Percentiles rank a stretch among this genome's conserved stretches.
Conservation (phyloP, 495 filamentous ascomycete species). For the Penicillium pulvis region DNA sequence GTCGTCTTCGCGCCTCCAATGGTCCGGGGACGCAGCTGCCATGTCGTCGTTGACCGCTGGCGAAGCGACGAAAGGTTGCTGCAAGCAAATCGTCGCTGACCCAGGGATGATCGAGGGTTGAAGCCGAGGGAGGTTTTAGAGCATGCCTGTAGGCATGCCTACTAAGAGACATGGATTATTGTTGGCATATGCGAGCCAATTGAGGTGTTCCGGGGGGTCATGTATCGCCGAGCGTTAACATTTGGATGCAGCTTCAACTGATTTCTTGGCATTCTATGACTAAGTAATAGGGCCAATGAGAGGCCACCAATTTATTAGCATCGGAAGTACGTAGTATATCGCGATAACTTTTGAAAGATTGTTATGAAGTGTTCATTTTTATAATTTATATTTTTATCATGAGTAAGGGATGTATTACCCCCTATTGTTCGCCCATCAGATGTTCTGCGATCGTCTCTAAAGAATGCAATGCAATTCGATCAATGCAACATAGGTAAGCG, state of each 20-base stretch:
- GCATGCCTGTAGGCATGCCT: conserved; percentile 49
- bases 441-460: not conserved
- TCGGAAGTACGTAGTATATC: not conserved
- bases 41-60: conserved; percentile 46
- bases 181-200: conserved; percentile 33
- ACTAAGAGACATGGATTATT: conserved; percentile 43
- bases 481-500: not conserved
- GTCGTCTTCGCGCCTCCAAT: conserved; percentile 57
- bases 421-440: not conserved
- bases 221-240: conserved; percentile 6
- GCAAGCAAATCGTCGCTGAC: conserved; percentile 56
- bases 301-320: conserved; percentile 3
- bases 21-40: conserved; percentile 60
- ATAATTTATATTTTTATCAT: not conserved
- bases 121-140: conserved; percentile 29
- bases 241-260: conserved; percentile 12
- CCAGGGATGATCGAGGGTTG: conserved; percentile 49
- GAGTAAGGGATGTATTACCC: not conserved
- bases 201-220: conserved; percentile 14
- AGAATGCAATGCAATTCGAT: not conserved
- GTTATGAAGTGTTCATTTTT: not conserved
- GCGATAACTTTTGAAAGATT: not conserved
- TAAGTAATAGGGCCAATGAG: conserved; percentile 9
- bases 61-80: conserved; percentile 52
- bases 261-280: conserved; percentile 19